phyloP scores from a whole-genome alignment of 176 grass and related monocot genomes.

The Carex myosuroides region DNA sequence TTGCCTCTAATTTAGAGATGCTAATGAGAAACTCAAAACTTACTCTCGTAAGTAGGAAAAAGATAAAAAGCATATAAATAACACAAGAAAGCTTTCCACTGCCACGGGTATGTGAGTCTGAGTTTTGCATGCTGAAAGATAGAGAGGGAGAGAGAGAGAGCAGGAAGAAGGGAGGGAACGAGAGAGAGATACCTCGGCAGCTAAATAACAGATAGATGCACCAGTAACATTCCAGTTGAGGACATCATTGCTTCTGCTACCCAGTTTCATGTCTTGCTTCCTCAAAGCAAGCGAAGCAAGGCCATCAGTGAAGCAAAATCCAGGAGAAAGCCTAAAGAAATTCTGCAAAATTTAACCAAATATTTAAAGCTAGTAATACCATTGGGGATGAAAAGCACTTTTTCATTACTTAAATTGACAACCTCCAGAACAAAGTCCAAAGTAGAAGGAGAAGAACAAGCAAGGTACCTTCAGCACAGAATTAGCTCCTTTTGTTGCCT shows the following conservation, averaged over 20 bases:
- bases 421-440: background rate
- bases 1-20: background rate
- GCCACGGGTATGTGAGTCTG: background rate
- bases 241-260: constrained; percentile 21
- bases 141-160: background rate
- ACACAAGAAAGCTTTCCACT: background rate
- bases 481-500: constrained; percentile 35
- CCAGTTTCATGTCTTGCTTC: constrained; percentile 34
- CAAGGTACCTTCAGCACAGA: constrained; percentile 31
- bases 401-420: background rate
- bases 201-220: constrained; percentile 51
- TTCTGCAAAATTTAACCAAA: constrained; percentile 23
- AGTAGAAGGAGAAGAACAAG: background rate
- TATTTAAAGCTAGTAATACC: background rate
- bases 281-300: constrained; percentile 47
- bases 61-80: background rate
- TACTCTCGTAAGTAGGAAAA: background rate
- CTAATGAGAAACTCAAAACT: background rate
- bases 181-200: constrained; percentile 25
- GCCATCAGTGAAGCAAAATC: constrained; percentile 44
- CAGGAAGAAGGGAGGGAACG: background rate
- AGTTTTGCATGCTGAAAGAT: background rate
- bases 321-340: constrained; percentile 42
- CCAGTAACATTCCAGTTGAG: constrained; percentile 47
- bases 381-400: background rate